These are phyloP conservation scores for Nitzschia inconspicua DNA, from an alignment of 108 stramenopile species.

Conservation along the genomic window DNA sequence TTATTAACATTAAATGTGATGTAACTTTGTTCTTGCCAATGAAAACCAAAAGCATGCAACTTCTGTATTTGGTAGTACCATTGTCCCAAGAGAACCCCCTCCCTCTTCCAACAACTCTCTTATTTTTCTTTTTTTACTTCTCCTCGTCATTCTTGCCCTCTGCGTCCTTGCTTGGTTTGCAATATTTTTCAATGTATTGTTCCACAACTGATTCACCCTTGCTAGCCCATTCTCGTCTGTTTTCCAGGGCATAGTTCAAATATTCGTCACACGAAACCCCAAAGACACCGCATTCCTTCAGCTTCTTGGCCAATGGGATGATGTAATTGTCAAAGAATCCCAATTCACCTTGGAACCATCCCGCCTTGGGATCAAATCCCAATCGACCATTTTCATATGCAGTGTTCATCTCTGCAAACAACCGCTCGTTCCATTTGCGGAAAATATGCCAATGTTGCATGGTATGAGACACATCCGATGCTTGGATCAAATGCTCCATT, in stretches of 20 bases:
- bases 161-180: neutral
- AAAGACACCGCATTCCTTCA: constrained; percentile 20
- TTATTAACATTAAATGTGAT: too few relatives aligned
- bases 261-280: constrained; percentile 19
- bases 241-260: constrained; percentile 23
- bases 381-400: neutral
- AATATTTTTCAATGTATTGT: neutral
- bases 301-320: constrained; percentile 12
- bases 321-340: constrained; percentile 34
- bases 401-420: constrained; percentile 1
- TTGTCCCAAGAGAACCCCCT: too few relatives aligned
- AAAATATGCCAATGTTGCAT: constrained; percentile 6
- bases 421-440: neutral
- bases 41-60: too few relatives aligned
- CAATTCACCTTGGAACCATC: constrained; percentile 7
- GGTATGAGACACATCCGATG: constrained; percentile 1
- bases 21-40: too few relatives aligned
- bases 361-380: neutral
- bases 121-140: too few relatives aligned
- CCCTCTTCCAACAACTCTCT: too few relatives aligned
- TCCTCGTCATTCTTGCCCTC: too few relatives aligned
- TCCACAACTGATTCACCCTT: neutral
- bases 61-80: too few relatives aligned
- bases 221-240: constrained; percentile 16
- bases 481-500: constrained; percentile 4